Evolutionary conservation across 306 rosid species (phyloP), one percentile per base, ranked within the genome.

Genomic region (Adenanthera pavonina): DNA sequence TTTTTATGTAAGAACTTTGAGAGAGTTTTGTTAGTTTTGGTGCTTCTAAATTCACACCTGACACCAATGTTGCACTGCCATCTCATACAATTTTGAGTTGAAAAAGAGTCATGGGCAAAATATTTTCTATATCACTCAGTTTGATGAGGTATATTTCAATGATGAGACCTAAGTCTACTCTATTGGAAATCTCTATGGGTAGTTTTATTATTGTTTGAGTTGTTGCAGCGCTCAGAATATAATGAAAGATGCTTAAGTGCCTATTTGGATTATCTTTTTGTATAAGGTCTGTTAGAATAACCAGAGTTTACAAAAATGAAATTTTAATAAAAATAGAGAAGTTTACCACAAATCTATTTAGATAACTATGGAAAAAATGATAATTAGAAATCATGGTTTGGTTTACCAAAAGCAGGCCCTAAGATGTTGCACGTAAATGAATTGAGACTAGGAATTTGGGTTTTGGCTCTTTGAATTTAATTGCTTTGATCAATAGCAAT

Each of bases 161-260:
- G 64, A 57, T 57, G 64, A 20, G 35, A 57, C 20, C 2, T 3
- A 19, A 57, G 64, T 56, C 34, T 8, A 8, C 8, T 56, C 62
- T 56, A 19, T 47, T 56, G 52, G 40, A 66, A 56, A 47, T 78
- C 41, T 57, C 53, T 40, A 46, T 36, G 44, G 47, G 43, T 20
- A 54, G 80, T 49, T 72, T 57, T 49, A 48, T 47, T 74, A 68
- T 77, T 66, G 51, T 65, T 70, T 35, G 73, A 30, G 79, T 69
- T 61, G 65, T 64, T 61, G 61, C 46, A 53, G 48, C 16, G 7
- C 16, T 17, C n/a, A 70, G 59, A 72, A 56, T 52, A 56, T 52
- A 54, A 64, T 69, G 60, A 7, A 6, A 20, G 33, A 43, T 62
- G 44, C 59, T 53, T 46, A 60, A 25, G 30, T 25, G 30, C 1